phyloP scores from a whole-genome alignment of 352 stramenopile species.

The Peronospora belbahrii region DNA sequence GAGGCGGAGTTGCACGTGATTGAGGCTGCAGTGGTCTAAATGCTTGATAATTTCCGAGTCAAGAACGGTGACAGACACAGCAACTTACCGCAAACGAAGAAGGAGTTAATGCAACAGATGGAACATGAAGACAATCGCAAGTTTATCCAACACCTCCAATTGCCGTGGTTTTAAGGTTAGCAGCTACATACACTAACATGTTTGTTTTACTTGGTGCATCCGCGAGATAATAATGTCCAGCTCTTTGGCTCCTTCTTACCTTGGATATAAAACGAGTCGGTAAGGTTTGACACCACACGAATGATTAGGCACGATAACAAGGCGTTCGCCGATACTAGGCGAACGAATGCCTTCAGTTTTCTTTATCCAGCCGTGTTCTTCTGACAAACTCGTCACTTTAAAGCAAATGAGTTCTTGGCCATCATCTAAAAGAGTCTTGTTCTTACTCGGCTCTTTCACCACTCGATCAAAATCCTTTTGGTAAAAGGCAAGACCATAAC shows the following conservation, averaged over 20 bases:
- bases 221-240: conserved; percentile 49
- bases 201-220: conserved; percentile 41
- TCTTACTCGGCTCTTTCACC: conserved; percentile 39
- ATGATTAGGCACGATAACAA: conserved; percentile 67
- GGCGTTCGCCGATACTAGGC: conserved; percentile 41
- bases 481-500: conserved; percentile 60
- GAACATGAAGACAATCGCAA: conserved; percentile 9
- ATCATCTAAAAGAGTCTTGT: conserved; percentile 25
- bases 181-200: neutral
- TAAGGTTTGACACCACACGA: conserved; percentile 62
- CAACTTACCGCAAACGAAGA: conserved; percentile 25
- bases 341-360: conserved; percentile 41
- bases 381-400: conserved; percentile 59
- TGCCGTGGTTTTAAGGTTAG: conserved; percentile 41
- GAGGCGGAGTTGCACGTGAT: conserved; percentile 46
- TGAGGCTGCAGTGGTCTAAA: conserved; percentile 35
- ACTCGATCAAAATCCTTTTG: conserved; percentile 61
- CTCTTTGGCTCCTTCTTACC: conserved; percentile 31
- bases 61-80: conserved; percentile 27
- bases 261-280: conserved; percentile 52
- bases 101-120: conserved; percentile 25
- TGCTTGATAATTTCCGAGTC: conserved; percentile 54
- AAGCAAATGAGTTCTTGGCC: conserved; percentile 46
- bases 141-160: conserved; percentile 23
- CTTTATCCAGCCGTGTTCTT: conserved; percentile 68